Evolutionary conservation across 768 basidiomycete species (phyloP).

Genomic region (Phlegmacium glaucopus): DNA sequence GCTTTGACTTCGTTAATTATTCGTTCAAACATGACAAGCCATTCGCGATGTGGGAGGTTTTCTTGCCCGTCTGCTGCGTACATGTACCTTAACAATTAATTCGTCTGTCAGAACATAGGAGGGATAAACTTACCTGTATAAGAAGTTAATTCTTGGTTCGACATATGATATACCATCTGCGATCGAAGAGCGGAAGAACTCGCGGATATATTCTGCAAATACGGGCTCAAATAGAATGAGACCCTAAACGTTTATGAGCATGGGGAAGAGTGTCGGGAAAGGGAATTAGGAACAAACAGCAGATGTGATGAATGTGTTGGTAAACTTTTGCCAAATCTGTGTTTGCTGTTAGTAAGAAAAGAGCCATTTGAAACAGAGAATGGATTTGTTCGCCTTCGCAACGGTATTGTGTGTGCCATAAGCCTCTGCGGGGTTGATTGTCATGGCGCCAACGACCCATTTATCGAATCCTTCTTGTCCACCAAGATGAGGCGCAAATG

Average conservation of each 20-base stretch:
- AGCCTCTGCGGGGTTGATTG: slow-evolving; percentile 68
- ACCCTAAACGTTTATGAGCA: slow-evolving; percentile 26
- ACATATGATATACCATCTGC: slow-evolving; percentile 72
- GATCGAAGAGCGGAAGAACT: slow-evolving; percentile 59
- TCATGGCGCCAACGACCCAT: slow-evolving; percentile 58
- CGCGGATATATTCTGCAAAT: slow-evolving; percentile 54
- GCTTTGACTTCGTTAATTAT: slow-evolving; percentile 51
- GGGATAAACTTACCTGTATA: slow-evolving; percentile 39
- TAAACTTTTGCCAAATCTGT: slow-evolving; percentile 82
- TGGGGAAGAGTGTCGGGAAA: background rate
- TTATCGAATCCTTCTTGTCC: slow-evolving; percentile 66
- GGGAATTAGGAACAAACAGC: slow-evolving; percentile 32
- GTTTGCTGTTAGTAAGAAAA: background rate
- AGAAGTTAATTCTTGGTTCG: slow-evolving; percentile 68
- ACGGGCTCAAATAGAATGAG: slow-evolving; percentile 53
- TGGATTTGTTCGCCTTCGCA: slow-evolving; percentile 43
- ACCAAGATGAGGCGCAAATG: slow-evolving; percentile 48
- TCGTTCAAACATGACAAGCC: slow-evolving; percentile 50
- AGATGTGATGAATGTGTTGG: slow-evolving; percentile 47
- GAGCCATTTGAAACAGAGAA: background rate
- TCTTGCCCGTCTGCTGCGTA: slow-evolving; percentile 51
- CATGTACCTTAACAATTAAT: slow-evolving; percentile 43
- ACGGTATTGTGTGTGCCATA: slow-evolving; percentile 73
- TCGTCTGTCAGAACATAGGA: background rate
- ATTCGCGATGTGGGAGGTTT: slow-evolving; percentile 56